Evolutionary conservation across 441 rosid genomes (phyloP).

Genomic region (Euphorbia celastroides): DNA sequence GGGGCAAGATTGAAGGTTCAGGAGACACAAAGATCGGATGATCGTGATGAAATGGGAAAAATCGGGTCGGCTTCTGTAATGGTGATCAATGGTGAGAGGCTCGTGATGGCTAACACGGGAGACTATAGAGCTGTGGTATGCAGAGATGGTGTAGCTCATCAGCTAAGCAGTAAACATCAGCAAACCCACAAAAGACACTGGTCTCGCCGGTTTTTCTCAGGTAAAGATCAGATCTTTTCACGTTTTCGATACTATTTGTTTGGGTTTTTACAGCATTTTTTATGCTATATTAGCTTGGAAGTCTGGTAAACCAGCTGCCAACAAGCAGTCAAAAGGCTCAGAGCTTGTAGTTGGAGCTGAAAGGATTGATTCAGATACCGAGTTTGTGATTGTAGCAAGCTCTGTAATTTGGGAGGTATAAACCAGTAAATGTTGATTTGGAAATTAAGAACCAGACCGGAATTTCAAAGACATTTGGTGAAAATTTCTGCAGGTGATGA

Average conservation of each 20-base stretch:
- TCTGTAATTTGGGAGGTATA: no score
- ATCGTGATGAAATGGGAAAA: conserved; percentile 28
- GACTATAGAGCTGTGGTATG: conserved; percentile 58
- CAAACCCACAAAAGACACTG: conserved; percentile 34
- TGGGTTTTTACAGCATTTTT: neutral
- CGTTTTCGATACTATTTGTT: neutral
- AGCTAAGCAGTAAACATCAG: conserved; percentile 30
- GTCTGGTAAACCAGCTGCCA: conserved; percentile 23
- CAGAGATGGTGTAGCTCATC: conserved; percentile 59
- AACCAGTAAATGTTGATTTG: no score
- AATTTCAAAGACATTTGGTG: no score
- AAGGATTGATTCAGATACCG: conserved; percentile 42
- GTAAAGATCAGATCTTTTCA: conserved; percentile 20
- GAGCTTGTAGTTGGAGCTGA: conserved; percentile 38
- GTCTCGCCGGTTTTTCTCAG: conserved; percentile 39
- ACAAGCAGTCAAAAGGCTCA: conserved; percentile 25
- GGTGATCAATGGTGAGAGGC: conserved; percentile 67
- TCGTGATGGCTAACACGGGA: conserved; percentile 60
- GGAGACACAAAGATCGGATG: conserved; percentile 32
- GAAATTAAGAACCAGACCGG: no score
- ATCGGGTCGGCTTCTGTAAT: conserved; percentile 48
- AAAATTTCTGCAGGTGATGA: conserved; percentile 65
- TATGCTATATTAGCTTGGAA: conserved; percentile 26
- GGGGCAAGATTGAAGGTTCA: conserved; percentile 40
- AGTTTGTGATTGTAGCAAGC: conserved; percentile 69